These are phyloP conservation scores for Penicillium digitatum DNA, from an alignment of 2,329 filamentous ascomycete genomes.

Conservation along the genomic window DNA sequence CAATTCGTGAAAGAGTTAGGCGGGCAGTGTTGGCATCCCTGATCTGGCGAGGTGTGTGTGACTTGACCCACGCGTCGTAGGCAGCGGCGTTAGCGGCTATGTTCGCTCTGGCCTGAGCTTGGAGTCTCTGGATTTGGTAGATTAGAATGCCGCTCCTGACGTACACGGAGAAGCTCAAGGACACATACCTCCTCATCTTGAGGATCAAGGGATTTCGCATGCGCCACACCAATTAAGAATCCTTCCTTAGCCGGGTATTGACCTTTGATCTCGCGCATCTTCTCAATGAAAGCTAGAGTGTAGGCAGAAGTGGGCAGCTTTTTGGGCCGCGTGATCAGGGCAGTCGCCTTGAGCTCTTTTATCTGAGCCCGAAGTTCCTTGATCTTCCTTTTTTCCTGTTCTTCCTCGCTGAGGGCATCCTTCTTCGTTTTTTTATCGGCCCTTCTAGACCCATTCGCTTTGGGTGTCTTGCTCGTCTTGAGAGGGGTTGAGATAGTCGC, in stretches of 20 bases:
- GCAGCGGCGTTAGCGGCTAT: conserved; percentile 43
- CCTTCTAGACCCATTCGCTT: conserved; percentile 3
- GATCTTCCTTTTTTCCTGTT: conserved; percentile 30
- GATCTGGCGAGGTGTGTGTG: conserved; percentile 56
- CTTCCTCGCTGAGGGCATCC: conserved; percentile 29
- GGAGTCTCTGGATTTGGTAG: conserved; percentile 47
- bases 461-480: conserved; percentile 21
- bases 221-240: conserved; percentile 18
- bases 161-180: not conserved
- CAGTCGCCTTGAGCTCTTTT: conserved; percentile 34
- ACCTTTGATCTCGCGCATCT: conserved; percentile 14
- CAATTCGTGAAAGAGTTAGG: conserved; percentile 26
- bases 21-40: conserved; percentile 58
- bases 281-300: conserved; percentile 22
- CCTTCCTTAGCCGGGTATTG: conserved; percentile 9
- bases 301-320: conserved; percentile 26
- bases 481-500: conserved; percentile 26
- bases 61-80: conserved; percentile 54
- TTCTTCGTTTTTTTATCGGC: conserved; percentile 24
- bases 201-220: conserved; percentile 15
- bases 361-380: conserved; percentile 30
- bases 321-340: conserved; percentile 35
- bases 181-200: conserved; percentile 25
- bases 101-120: conserved; percentile 49
- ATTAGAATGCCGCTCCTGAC: conserved; percentile 3